These are phyloP conservation scores for Globisporangium solare DNA, from an alignment of 352 stramenopile genomes.

Conservation along the genomic window DNA sequence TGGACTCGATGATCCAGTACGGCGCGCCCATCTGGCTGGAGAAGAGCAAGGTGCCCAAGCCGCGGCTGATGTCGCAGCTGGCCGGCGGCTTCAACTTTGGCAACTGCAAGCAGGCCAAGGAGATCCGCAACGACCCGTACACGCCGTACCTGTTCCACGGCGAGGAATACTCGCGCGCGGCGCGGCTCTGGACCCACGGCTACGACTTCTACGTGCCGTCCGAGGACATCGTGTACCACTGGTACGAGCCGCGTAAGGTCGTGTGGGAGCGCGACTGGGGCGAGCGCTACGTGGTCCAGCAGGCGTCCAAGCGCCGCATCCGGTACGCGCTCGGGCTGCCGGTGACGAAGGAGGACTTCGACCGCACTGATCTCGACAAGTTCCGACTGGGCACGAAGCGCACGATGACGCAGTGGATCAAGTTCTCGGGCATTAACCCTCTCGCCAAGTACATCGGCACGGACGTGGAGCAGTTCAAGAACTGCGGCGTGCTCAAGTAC, in stretches of 20 bases:
- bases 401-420: slow-evolving; percentile 70
- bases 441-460: slow-evolving; percentile 48
- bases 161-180: slow-evolving; percentile 77
- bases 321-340: slow-evolving; percentile 56
- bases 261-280: slow-evolving; percentile 80
- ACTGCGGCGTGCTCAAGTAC: slow-evolving; percentile 63
- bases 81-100: slow-evolving; percentile 83
- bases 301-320: slow-evolving; percentile 68
- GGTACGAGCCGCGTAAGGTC: slow-evolving; percentile 80
- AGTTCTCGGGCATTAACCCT: slow-evolving; percentile 78
- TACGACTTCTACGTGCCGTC: slow-evolving; percentile 80
- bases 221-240: slow-evolving; percentile 74
- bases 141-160: slow-evolving; percentile 79
- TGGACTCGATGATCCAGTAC: slow-evolving; percentile 78
- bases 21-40: slow-evolving; percentile 58
- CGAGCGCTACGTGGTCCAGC: slow-evolving; percentile 59
- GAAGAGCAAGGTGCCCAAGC: slow-evolving; percentile 67
- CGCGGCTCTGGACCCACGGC: slow-evolving; percentile 68
- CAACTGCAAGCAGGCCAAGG: slow-evolving; percentile 57
- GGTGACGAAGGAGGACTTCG: slow-evolving; percentile 62
- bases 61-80: slow-evolving; percentile 71
- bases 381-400: slow-evolving; percentile 70
- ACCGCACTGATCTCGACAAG: slow-evolving; percentile 65
- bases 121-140: slow-evolving; percentile 76
- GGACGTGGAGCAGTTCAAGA: slow-evolving; percentile 62